Evolutionary conservation across 345 rosid genomes (phyloP), one percentile per base, ranked within the genome.

Genomic region (Physaria fendleri): DNA sequence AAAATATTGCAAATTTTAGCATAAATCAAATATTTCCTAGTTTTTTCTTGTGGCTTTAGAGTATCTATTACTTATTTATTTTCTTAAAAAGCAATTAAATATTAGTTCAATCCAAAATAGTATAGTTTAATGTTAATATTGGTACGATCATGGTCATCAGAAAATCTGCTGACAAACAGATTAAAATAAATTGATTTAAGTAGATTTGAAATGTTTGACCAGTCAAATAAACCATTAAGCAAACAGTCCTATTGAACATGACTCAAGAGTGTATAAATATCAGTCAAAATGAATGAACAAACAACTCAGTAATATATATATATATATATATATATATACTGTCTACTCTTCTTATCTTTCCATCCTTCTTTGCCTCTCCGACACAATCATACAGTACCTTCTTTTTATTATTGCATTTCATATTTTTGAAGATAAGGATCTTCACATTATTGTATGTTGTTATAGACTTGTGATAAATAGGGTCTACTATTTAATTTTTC

Each of bases 321-420:
- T n/a, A n/a, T n/a, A n/a, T n/a, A n/a, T n/a, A n/a, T n/a, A n/a
- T n/a, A n/a, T n/a, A n/a, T n/a, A n/a, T n/a, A n/a, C n/a, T 69
- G 74, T 69, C 68, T 54, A 45, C 50, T 62, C 74, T 38, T 60
- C 34, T 21, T 44, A 30, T 43, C 49, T 44, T 39, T 45, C 73
- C 63, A 69, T 69, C 57, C 56, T 51, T 29, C 66, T 43, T 52
- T 68, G 73, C 73, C 62, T 17, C 66, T 52, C 33, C 49, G 56
- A 61, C 62, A 69, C 34, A 46, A 62, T 61, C 35, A 53, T 44
- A 59, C 21, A 44, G 45, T 44, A 59, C 21, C 10, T 9, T 33
- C 5, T 17, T 35, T 3, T 64, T 2, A 21, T 17, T n/a, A n/a
- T n/a, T n/a, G n/a, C n/a, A n/a, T 24, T 56, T 56, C 21, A 23